These are phyloP conservation scores for Fusarium protoensiforme DNA, from an alignment of 2,329 filamentous ascomycete genomes.

Conservation along the genomic window DNA sequence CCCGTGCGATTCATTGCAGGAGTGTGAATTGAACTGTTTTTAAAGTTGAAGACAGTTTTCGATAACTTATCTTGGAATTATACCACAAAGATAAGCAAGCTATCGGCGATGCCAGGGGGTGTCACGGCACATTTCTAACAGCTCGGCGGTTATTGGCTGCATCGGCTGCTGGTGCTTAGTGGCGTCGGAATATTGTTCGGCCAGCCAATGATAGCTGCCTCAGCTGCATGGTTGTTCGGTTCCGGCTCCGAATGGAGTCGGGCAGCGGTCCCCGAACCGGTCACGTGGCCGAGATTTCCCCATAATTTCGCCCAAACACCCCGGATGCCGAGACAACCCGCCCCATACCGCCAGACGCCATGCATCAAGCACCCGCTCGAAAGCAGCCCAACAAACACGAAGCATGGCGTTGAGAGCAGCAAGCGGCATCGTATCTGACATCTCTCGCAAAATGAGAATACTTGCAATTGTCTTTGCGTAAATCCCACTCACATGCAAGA, in stretches of 20 bases:
- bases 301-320: constrained; percentile 1
- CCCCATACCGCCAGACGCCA: constrained; percentile 12
- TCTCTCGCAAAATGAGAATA: background rate
- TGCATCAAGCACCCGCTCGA: background rate
- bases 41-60: background rate
- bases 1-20: constrained; percentile 26
- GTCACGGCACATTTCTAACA: constrained; percentile 16
- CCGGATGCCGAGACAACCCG: constrained; percentile 18
- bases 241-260: constrained; percentile 22
- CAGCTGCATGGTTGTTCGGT: constrained; percentile 6
- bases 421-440: background rate
- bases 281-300: constrained; percentile 23
- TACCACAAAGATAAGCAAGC: constrained; percentile 12
- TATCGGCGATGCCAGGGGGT: constrained; percentile 2
- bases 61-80: constrained; percentile 2
- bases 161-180: constrained; percentile 8
- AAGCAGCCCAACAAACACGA: constrained; percentile 7
- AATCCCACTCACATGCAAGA: background rate
- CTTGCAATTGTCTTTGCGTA: background rate
- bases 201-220: background rate
- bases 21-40: background rate
- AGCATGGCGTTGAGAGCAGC: background rate
- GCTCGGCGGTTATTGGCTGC: constrained; percentile 14
- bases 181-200: constrained; percentile 13
- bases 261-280: constrained; percentile 19